These are phyloP conservation scores for Paralagenidium karlingii DNA, from an alignment of 352 stramenopile genomes.

Conservation along the genomic window DNA sequence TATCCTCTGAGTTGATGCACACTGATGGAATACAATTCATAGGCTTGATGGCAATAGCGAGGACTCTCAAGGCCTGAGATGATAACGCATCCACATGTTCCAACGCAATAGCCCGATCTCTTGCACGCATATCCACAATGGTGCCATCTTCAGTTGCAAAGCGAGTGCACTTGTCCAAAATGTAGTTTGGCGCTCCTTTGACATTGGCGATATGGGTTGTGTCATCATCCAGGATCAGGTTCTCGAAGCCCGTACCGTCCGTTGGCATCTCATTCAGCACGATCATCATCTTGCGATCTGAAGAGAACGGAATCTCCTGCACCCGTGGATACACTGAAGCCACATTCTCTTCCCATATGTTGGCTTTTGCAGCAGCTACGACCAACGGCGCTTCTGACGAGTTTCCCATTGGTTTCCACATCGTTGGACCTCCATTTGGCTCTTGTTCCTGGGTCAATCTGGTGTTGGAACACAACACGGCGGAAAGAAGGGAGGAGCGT, in stretches of 20 bases:
- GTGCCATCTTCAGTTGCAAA: slow-evolving; percentile 28
- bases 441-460: slow-evolving; percentile 42
- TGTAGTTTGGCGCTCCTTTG: slow-evolving; percentile 58
- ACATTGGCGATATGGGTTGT: slow-evolving; percentile 38
- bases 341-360: slow-evolving; percentile 30
- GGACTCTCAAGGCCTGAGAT: slow-evolving; percentile 64
- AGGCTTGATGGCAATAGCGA: slow-evolving; percentile 82
- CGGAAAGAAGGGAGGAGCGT: slow-evolving; percentile 33
- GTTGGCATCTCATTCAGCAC: slow-evolving; percentile 37
- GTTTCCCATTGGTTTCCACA: slow-evolving; percentile 53
- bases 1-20: slow-evolving; percentile 24
- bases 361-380: slow-evolving; percentile 45
- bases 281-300: slow-evolving; percentile 90
- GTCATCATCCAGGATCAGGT: slow-evolving; percentile 21
- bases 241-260: slow-evolving; percentile 13
- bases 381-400: slow-evolving; percentile 56
- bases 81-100: slow-evolving; percentile 41
- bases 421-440: slow-evolving; percentile 14
- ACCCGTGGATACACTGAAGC: slow-evolving; percentile 45
- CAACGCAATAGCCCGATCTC: slow-evolving; percentile 22
- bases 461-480: slow-evolving; percentile 57
- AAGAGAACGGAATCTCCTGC: slow-evolving; percentile 88
- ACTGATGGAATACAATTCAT: slow-evolving; percentile 21
- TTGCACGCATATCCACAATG: slow-evolving; percentile 17
- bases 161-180: slow-evolving; percentile 39